These are phyloP conservation scores for Fusarium sp. DNA, from an alignment of 2,329 filamentous ascomycete genomes.

Conservation along the genomic window DNA sequence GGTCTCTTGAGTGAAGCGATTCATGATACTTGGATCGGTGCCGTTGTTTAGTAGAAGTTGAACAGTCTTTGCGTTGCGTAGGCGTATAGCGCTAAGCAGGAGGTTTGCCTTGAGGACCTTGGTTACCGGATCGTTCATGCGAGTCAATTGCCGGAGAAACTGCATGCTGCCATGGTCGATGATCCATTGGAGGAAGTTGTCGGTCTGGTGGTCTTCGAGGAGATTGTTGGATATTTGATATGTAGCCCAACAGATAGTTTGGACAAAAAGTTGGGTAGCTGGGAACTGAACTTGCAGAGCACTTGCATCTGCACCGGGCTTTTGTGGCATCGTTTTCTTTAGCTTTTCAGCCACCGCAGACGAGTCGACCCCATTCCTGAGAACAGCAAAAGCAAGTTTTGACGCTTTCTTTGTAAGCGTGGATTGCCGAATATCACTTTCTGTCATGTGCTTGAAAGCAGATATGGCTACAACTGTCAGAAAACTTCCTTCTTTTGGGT, in stretches of 20 bases:
- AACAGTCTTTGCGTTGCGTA: too few relatives aligned
- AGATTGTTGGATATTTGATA: neutral
- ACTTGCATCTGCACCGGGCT: neutral
- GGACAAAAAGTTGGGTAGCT: neutral
- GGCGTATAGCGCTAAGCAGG: neutral
- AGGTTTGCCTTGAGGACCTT: neutral
- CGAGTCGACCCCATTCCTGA: too few relatives aligned
- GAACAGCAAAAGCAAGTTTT: too few relatives aligned
- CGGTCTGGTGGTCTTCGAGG: neutral
- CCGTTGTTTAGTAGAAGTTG: neutral
- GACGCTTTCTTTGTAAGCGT: neutral
- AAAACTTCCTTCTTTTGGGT: neutral
- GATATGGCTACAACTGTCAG: neutral
- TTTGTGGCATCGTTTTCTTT: neutral
- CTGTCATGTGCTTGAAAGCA: neutral
- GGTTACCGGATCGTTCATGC: neutral
- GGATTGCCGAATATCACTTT: neutral
- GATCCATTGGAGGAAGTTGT: neutral
- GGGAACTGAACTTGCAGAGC: neutral
- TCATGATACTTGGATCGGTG: fast-evolving
- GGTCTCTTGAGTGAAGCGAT: neutral
- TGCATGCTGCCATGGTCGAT: neutral
- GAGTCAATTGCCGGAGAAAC: neutral
- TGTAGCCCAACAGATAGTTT: neutral
- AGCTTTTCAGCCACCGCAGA: neutral